Conservation (phyloP, 805 yeast genomes). For the Metschnikowia vanudenii region DNA sequence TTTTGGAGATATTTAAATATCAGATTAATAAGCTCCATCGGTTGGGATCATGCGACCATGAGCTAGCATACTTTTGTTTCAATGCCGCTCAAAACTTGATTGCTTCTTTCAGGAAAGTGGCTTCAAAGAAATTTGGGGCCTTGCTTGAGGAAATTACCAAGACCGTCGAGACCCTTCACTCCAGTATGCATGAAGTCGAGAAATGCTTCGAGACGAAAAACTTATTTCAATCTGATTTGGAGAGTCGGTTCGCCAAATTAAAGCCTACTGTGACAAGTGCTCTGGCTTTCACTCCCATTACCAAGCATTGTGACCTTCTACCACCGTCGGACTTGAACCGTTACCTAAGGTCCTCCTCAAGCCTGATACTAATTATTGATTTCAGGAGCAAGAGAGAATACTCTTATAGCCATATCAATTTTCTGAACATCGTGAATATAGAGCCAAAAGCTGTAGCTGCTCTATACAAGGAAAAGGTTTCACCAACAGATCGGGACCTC, state of each 20-base stretch:
- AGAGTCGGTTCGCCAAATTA: conserved; percentile 3
- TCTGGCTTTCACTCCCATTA: not conserved
- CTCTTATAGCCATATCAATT: conserved; percentile 60
- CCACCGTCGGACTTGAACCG: conserved; percentile 13
- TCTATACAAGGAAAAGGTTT: conserved; percentile 29
- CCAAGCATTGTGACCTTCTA: conserved; percentile 10
- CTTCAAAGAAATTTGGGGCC: not conserved
- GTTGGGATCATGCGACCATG: conserved; percentile 39
- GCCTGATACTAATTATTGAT: conserved; percentile 61
- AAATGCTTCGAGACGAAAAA: not conserved
- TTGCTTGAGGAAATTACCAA: conserved; percentile 3
- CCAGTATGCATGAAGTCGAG: conserved; percentile 1
- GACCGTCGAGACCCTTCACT: conserved; percentile 5
- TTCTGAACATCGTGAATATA: conserved; percentile 61
- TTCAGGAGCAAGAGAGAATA: conserved; percentile 61
- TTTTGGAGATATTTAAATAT: conserved; percentile 35
- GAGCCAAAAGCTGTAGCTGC: conserved; percentile 51
- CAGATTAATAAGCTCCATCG: conserved; percentile 29
- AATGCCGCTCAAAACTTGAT: conserved; percentile 3
- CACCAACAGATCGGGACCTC: conserved; percentile 59
- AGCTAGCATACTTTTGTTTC: conserved; percentile 32
- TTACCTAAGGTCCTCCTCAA: conserved; percentile 8
- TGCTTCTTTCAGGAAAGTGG: not conserved
- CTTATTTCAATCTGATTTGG: conserved; percentile 1
- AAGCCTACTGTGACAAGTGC: not conserved